A percentile compares a stretch with the other conserved stretches of the same genome.
phyloP scores from a whole-genome alignment of 208 protist species.

The Lotmaria passim region DNA sequence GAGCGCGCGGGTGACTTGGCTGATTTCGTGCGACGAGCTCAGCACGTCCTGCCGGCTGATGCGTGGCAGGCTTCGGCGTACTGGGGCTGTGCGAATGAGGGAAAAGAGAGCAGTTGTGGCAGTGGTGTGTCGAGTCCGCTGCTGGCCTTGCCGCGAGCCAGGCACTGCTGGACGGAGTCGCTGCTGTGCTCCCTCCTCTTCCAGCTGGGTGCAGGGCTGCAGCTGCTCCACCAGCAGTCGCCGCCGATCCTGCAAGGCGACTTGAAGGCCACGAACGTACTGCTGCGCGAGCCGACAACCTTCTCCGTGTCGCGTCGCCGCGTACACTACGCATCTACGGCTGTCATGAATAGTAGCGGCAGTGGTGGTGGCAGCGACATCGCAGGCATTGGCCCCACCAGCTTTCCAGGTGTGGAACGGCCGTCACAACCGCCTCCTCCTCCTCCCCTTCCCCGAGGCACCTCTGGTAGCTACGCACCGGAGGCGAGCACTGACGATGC shows the following conservation, averaged over 20 bases:
- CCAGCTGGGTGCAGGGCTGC: slow-evolving; percentile 30
- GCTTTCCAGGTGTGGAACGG: neutral
- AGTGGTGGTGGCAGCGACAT: neutral
- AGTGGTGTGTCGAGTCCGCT: neutral
- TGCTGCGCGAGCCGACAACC: slow-evolving; percentile 20
- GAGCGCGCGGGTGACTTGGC: slow-evolving; percentile 31
- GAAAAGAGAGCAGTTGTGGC: neutral
- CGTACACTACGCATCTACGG: slow-evolving; percentile 2
- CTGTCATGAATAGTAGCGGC: neutral
- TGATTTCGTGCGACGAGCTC: slow-evolving; percentile 15
- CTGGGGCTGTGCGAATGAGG: neutral
- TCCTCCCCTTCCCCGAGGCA: neutral
- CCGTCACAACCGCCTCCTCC: neutral
- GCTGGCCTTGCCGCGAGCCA: neutral
- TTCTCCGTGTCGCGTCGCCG: slow-evolving; percentile 27
- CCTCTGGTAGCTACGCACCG: no score
- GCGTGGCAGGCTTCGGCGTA: neutral
- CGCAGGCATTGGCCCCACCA: neutral
- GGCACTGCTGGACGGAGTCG: slow-evolving; percentile 35
- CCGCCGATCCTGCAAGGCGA: slow-evolving; percentile 38
- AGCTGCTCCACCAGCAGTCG: slow-evolving; percentile 39
- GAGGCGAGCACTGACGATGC: no score
- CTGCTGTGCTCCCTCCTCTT: slow-evolving; percentile 36
- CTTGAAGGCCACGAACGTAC: slow-evolving; percentile 22
- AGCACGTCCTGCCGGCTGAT: slow-evolving; percentile 8